Base-by-base conservation (phyloP, 805 yeast species). In the Blastobotrys muscicola region DNA sequence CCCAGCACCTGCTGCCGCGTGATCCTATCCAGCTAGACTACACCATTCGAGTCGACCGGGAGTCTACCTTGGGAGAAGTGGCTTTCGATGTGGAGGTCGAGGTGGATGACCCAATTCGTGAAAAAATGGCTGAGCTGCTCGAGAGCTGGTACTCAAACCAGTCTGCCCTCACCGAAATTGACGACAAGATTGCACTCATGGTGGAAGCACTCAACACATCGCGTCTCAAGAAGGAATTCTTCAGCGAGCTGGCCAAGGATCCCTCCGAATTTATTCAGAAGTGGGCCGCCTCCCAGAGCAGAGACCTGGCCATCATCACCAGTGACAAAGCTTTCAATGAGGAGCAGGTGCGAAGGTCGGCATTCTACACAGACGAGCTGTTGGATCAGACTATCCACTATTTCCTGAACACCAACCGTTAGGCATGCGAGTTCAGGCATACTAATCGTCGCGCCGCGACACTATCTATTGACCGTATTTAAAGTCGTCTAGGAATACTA, bases 311-410 rank as follows among this genome's bases (percentile, higher is more conserved):
- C 64, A 83, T 90, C 10, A 70, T 92, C 50, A 75, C 86, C 47
- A 87, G 95, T 51, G 97, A 92, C 54, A 92, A 84, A 54, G 90
- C 89, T 8, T 83, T 80, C 63, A 80, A 80, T 58, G 97, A 90
- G 65, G 97, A 89, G 58, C 70, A 76, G 14, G 95, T 86, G 4
- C 78, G 98, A 66, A 75, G 82, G 55, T 77, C 95, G 2, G 78
- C 79, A 12, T 92, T 82, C 63, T 92, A 83, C 63, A 76, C 78
- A 36, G 89, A 85, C 54, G 85, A 85, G 48, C 67, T 83, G 53
- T 68, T 92, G 44, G 74, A 76, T 48, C 92, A 87, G 54, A 87
- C 86, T 56, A 71, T 90, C 41, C 85, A 84, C 50, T 68, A 86
- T 39, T 70, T 89, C 52, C 66, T 87, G 51, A 50, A 51, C 26